Evolutionary conservation across 495 filamentous ascomycete genomes (phyloP), one percentile per base, ranked within the genome.

Genomic region (Hyphodiscus hymeniophilus): DNA sequence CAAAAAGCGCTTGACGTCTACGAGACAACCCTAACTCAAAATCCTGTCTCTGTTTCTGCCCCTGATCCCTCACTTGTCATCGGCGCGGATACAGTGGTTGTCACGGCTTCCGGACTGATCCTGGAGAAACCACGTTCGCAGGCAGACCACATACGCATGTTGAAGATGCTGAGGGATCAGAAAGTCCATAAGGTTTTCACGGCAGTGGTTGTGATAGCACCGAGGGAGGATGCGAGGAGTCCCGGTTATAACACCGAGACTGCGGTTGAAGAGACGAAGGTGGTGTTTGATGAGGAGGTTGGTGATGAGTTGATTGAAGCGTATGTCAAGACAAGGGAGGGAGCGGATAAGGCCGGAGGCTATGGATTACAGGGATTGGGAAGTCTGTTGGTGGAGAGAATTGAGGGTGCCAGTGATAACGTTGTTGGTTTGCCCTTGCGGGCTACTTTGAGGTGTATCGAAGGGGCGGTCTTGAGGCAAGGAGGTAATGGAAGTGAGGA

Each of bases 291-390:
- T 63, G 68, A 66, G 41, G 73, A 71, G 36, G 81, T 84, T 22
- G 80, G 78, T 48, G 88, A 96, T 64, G 90, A 94, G 20, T 58
- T 95, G 66, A 79, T 98, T 24, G 63, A 85, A 62, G 77, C 81
- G 21, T 98, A 98, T 71, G 89, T 98, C 47, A 71, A 71, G 50
- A 97, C 91, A 28, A 72, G 94, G 34, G 94, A 98, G 69, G 92
- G 94, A 1, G 88, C 73, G 20, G 92, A 98, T 66, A 98, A 97
- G 73, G 94, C 92, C 0, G 92, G 92, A 1, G 94, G 92, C 0
- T 98, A 98, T 66, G 94, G 88, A 8, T 71, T 97, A 35, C 92
- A 98, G 65, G 90, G 90, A 2, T 61, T 91, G 2, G 92, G 87
- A n/a, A 77, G 80, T 1, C 62, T 73, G 57, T 60, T 97, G 47